Evolutionary conservation across 2,329 filamentous ascomycete species (phyloP).

Genomic region (Pseudocercospora vitis): DNA sequence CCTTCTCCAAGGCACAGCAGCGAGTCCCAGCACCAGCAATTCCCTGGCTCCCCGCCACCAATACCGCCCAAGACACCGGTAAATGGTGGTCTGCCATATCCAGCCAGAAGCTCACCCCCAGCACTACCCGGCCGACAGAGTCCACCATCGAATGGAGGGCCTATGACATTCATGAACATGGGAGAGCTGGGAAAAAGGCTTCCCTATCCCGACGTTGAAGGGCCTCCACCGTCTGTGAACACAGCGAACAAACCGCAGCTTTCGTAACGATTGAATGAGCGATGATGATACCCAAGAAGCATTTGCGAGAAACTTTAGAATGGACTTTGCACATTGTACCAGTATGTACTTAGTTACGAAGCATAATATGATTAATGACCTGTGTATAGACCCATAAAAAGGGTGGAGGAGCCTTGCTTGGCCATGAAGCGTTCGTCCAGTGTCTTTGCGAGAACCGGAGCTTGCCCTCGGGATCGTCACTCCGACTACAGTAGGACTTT

Average conservation of each 20-base stretch:
- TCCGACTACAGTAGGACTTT: no score
- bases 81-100: conserved; percentile 29
- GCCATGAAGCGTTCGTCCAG: no score
- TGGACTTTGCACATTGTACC: background rate
- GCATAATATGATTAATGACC: no score
- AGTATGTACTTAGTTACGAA: background rate
- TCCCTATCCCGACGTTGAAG: conserved; percentile 80
- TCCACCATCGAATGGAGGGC: conserved; percentile 7
- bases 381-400: no score
- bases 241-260: conserved; percentile 73
- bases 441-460: no score
- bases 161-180: conserved; percentile 38
- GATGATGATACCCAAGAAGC: conserved; percentile 9
- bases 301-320: background rate
- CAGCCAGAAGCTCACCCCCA: conserved; percentile 20
- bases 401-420: no score
- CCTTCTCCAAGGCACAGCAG: conserved; percentile 24
- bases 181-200: conserved; percentile 43
- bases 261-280: conserved; percentile 14
- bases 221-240: conserved; percentile 79
- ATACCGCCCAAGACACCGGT: conserved; percentile 35
- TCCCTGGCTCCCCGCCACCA: conserved; percentile 24
- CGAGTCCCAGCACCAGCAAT: conserved; percentile 19
- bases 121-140: conserved; percentile 4
- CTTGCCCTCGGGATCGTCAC: no score